These are phyloP conservation scores for Agaricus sinodeliciosus DNA, from an alignment of 768 basidiomycete species.

Conservation along the genomic window DNA sequence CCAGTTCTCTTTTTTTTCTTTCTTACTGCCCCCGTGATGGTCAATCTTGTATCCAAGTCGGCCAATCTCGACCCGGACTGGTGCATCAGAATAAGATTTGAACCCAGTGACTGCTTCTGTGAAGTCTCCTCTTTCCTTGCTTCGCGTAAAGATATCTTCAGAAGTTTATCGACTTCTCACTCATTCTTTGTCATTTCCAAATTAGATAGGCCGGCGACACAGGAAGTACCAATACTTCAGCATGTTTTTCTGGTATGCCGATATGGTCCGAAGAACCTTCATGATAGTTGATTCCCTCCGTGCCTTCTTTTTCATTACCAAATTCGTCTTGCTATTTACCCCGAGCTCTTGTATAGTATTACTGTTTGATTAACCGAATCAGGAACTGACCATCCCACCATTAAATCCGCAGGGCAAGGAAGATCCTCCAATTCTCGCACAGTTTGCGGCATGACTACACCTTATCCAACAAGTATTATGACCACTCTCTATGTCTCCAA, in stretches of 20 bases:
- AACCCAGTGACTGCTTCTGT: neutral
- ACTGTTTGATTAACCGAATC: conserved; percentile 10
- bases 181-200: conserved; percentile 1
- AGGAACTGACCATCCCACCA: conserved; percentile 77
- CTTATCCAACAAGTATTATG: conserved; percentile 44
- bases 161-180: neutral
- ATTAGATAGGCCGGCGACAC: conserved; percentile 6
- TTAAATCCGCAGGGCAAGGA: conserved; percentile 49
- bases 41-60: neutral
- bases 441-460: conserved; percentile 53
- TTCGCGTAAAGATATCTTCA: neutral
- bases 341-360: neutral
- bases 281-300: neutral
- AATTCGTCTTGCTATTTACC: neutral
- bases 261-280: neutral
- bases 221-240: neutral
- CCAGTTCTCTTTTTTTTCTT: neutral
- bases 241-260: neutral
- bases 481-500: conserved; percentile 46
- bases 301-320: neutral
- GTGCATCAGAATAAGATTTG: neutral
- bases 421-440: conserved; percentile 49
- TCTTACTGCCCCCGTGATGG: conserved; percentile 2
- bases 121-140: neutral
- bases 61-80: neutral